Evolutionary conservation across 164 flowering plant genomes (phyloP).

Genomic region (Litsea cubeba): DNA sequence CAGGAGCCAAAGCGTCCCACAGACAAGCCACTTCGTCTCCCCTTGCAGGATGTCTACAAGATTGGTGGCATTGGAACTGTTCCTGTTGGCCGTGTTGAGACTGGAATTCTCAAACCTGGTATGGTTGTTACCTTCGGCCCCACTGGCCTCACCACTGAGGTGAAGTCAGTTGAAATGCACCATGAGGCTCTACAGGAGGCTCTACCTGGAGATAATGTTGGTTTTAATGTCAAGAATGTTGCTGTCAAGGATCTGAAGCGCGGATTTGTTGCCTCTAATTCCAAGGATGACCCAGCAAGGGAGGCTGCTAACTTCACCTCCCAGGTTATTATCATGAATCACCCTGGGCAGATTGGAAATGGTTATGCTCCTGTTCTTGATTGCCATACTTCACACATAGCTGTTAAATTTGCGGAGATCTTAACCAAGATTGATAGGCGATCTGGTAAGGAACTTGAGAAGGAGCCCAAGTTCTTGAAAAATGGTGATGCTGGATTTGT

Average conservation of each 20-base stretch:
- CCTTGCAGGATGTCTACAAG: constrained; percentile 72
- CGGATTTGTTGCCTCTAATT: constrained; percentile 63
- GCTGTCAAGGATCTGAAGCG: constrained; percentile 76
- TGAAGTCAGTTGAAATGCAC: constrained; percentile 75
- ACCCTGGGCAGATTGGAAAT: constrained; percentile 68
- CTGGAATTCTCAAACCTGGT: constrained; percentile 59
- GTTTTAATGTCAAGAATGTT: constrained; percentile 67
- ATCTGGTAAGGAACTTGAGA: constrained; percentile 55
- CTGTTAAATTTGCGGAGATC: constrained; percentile 57
- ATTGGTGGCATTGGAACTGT: constrained; percentile 74
- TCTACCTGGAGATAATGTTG: constrained; percentile 65
- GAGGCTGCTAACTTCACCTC: constrained; percentile 67
- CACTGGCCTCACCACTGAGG: constrained; percentile 61
- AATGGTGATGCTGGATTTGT: constrained; percentile 61
- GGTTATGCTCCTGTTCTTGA: constrained; percentile 69
- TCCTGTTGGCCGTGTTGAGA: constrained; percentile 67
- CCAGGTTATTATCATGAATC: constrained; percentile 79
- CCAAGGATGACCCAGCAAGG: constrained; percentile 69
- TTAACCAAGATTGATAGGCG: constrained; percentile 54
- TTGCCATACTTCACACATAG: constrained; percentile 73
- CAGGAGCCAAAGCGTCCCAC: constrained; percentile 63
- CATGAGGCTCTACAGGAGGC: constrained; percentile 62
- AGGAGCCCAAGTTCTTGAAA: constrained; percentile 62
- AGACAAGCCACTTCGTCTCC: constrained; percentile 77
- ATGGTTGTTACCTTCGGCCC: constrained; percentile 76